phyloP scores from a whole-genome alignment of 768 basidiomycete species.

The Leucocoprinus sp. region DNA sequence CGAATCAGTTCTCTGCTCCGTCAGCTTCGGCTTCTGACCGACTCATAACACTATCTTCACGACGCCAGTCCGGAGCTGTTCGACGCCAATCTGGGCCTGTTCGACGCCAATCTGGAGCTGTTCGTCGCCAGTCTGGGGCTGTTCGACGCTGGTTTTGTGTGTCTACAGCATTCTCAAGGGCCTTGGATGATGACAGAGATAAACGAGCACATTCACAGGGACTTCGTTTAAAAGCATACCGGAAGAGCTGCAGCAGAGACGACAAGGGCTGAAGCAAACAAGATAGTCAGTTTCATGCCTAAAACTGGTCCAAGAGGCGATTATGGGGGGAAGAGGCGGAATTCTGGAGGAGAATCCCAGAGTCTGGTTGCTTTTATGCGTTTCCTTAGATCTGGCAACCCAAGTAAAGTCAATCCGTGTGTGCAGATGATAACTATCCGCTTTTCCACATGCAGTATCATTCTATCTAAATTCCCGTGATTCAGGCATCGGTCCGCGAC shows the following conservation, averaged over 20 bases:
- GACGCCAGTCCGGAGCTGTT: not conserved
- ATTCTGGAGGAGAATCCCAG: constrained; percentile 15
- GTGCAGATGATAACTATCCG: constrained; percentile 26
- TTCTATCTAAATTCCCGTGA: constrained; percentile 23
- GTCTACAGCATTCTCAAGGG: constrained; percentile 17
- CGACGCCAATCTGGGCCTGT: constrained; percentile 14
- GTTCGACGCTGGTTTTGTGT: not conserved
- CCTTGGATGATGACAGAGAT: constrained; percentile 12
- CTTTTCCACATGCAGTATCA: constrained; percentile 26
- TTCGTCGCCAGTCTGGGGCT: constrained; percentile 15
- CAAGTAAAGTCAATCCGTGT: constrained; percentile 25
- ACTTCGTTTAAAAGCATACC: constrained; percentile 19
- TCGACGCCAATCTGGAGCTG: constrained; percentile 3
- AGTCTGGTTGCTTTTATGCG: constrained; percentile 27
- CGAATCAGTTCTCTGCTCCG: too few species aligned
- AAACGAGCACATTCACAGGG: constrained; percentile 7
- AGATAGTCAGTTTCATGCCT: constrained; percentile 25
- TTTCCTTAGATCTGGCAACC: constrained; percentile 21
- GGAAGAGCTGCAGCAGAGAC: constrained; percentile 29
- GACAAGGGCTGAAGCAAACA: constrained; percentile 26
- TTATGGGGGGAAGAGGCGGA: constrained; percentile 18
- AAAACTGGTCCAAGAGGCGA: constrained; percentile 17
- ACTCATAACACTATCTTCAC: constrained; percentile 8
- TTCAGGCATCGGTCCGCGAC: constrained; percentile 8
- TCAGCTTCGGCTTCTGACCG: constrained; percentile 10